Base-by-base conservation (phyloP, 176 grass and related monocot genomes). In the Oryza meridionalis region DNA sequence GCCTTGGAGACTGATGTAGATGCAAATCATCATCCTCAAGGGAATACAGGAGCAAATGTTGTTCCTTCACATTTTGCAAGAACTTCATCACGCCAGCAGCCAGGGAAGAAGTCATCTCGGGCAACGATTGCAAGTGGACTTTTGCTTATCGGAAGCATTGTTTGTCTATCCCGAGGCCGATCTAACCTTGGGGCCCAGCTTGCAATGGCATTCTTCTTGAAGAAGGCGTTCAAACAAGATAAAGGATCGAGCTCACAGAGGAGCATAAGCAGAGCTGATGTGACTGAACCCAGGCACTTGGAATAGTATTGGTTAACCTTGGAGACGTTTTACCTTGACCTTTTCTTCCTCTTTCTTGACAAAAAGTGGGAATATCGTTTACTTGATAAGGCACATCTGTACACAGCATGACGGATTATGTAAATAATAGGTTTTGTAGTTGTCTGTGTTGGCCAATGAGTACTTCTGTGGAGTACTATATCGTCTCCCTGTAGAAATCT, bases 171-270 rank as follows among this genome's bases (percentile, higher is more conserved):
- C 11, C 89, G 90, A 75, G 91, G 92, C 25, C 83, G 91, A 12
- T 88, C 89, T 29, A 84, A 88, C 65, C 80, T 96, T 49, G 96
- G 89, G 46, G 87, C 91, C 11, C 96, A 99, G 67, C 65, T 99
- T 8, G 93, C 96, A 0, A 84, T 96, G 81, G 91, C 90, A 27
- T 96, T 94, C 38, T 94, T 99, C 63, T 33, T 99, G 67, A 99
- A 94, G 37, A 99, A 96, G 71, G 82, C 67, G 7, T 91, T 91
- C 75, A 91, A 88, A 47, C 35, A 85, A 29, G 85, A 72, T 31
- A 85, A 66, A 69, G 75, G 69, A 84, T 70, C 80, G 64, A 65
- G 31, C 31, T 70, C 80, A 2, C 81, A 31, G 0, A 80, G 69
- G 47, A 80, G 37, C 27, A 75, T 44, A 76, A 81, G 27, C 17